Base-by-base conservation (phyloP, 1,284 basidiomycete species). In the Rhodotorula sp. region DNA sequence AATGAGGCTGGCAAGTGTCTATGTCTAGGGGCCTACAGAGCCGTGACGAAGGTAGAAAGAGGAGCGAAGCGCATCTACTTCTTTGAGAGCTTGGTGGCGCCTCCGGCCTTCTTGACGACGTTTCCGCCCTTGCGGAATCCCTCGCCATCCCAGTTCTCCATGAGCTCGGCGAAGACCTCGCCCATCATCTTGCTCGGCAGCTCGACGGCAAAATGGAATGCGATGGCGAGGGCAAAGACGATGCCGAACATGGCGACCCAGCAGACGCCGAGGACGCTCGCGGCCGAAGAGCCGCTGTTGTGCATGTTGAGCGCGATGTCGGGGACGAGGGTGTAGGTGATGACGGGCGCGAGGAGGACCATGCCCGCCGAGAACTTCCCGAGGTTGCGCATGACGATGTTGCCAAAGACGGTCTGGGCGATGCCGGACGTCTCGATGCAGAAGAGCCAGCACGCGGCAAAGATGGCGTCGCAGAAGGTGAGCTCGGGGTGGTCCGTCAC, bases 181-280 rank as follows among this genome's bases (percentile, higher is more conserved):
- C 78, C 78, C 0, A 78, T 63, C 63, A 79, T 67, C 69, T 78
- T 78, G 62, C 71, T 74, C 56, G 78, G 78, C 53, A 78, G 69
- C 70, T 79, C 78, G 70, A 79, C 74, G 30, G 77, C 24, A 36
- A 79, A 76, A 71, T 79, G 76, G 75, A 79, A 79, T 44, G 70
- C 65, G 68, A 79, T 69, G 36, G 75, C 60, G 49, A 75, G 67
- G 27, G 69, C 77, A 51, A 78, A 56, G 52, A 67, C 70, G 68
- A 77, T 68, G 62, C 67, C 65, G 58, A 79, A 78, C 59, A 76
- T 49, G 60, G 78, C 74, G 62, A 76, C 63, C 77, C 77, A 79
- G 32, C 71, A 69, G 47, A 76, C 65, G 32, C 77, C 78, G 63
- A 79, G 73, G 55, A 77, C 68, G 32, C 75, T 47, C 48, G 75